These are phyloP conservation scores for Candida odintsovae DNA, from an alignment of 805 yeast genomes.

Conservation along the genomic window DNA sequence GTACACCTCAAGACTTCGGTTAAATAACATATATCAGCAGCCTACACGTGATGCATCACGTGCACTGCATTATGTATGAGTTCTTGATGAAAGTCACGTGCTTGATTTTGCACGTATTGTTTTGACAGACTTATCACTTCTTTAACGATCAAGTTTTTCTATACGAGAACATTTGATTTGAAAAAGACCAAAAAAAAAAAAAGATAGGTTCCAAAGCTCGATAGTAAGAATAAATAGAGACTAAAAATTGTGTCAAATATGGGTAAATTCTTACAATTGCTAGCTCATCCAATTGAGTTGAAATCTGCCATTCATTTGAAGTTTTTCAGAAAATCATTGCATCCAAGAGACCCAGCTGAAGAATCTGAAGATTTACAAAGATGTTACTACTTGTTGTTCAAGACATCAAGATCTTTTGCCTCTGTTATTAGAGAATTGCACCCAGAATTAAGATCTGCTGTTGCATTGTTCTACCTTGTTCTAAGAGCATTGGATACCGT, in stretches of 20 bases:
- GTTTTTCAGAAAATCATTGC: constrained; percentile 33
- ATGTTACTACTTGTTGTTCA: constrained; percentile 62
- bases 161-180: background rate
- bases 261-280: constrained; percentile 57
- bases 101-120: background rate
- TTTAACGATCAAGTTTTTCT: background rate
- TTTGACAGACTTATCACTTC: background rate
- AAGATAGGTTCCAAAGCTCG: background rate
- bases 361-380: constrained; percentile 42
- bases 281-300: constrained; percentile 68
- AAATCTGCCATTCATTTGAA: constrained; percentile 60
- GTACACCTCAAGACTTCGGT: too few relatives aligned
- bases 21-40: too few relatives aligned
- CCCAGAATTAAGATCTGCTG: constrained; percentile 79
- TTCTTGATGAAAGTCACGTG: too few relatives aligned
- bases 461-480: constrained; percentile 79
- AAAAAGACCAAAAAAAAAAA: background rate
- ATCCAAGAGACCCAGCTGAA: constrained; percentile 27
- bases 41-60: too few relatives aligned
- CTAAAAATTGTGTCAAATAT: constrained; percentile 24
- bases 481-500: constrained; percentile 91
- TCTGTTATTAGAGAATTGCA: constrained; percentile 88
- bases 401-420: constrained; percentile 89
- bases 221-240: background rate
- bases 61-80: too few relatives aligned